phyloP scores from a whole-genome alignment of 1,284 basidiomycete species.

The Thecaphora thlaspeos region DNA sequence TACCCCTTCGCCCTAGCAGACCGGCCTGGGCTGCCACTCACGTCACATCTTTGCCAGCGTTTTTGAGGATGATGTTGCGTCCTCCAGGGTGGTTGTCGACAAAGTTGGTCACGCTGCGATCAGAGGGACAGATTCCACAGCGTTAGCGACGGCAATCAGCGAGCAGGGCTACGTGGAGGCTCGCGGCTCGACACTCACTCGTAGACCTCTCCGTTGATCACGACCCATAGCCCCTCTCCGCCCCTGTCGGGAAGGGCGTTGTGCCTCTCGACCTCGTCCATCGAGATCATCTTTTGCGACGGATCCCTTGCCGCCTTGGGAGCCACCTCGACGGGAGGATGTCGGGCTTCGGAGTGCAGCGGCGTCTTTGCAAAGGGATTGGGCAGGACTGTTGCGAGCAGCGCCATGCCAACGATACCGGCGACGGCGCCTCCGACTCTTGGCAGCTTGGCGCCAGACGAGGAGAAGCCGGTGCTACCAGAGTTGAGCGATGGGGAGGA shows the following conservation, averaged over 20 bases:
- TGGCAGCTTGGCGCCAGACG: too few species aligned
- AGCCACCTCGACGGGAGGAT: conserved; percentile 11
- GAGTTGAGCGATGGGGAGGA: too few species aligned
- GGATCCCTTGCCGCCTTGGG: conserved; percentile 23
- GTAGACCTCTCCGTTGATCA: conserved; percentile 55
- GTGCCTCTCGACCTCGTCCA: conserved; percentile 43
- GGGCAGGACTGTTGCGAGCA: conserved; percentile 14
- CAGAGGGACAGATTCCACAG: too few species aligned
- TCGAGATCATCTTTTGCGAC: conserved; percentile 32
- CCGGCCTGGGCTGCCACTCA: conserved; percentile 41
- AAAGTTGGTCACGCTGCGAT: conserved; percentile 75
- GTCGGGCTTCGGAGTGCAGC: conserved; percentile 2
- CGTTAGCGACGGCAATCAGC: too few species aligned
- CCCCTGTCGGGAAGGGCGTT: conserved; percentile 35
- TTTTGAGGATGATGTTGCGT: conserved; percentile 71
- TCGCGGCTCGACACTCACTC: conserved; percentile 13
- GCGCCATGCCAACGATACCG: conserved; percentile 20
- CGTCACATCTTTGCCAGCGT: conserved; percentile 78
- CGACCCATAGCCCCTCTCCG: conserved; percentile 45
- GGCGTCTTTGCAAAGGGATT: too few species aligned
- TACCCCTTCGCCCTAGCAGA: neutral
- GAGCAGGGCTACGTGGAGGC: too few species aligned
- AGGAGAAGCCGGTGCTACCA: too few species aligned
- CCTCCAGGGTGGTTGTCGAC: conserved; percentile 77
- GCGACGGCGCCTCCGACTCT: conserved; percentile 12